These are phyloP conservation scores for Zygosaccharomyces pseudorouxii DNA, from an alignment of 805 yeast species.

Conservation along the genomic window DNA sequence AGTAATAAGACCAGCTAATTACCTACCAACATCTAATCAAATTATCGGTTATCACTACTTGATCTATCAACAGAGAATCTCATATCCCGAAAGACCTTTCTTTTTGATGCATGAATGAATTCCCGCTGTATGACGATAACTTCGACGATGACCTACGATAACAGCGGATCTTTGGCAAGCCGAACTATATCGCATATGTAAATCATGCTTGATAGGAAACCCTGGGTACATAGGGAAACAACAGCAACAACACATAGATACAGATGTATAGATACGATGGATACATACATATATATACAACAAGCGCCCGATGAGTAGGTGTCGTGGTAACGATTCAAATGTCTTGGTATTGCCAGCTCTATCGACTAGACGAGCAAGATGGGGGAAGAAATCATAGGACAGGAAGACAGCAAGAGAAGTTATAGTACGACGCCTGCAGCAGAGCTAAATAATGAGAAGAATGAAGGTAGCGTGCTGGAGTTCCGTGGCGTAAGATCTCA, in stretches of 20 bases:
- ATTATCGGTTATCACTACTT: no score
- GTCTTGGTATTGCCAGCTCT: no score
- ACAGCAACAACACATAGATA: neutral
- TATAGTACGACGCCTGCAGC: neutral
- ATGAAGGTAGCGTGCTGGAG: constrained; percentile 4
- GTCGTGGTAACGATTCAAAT: no score
- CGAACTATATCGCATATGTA: neutral
- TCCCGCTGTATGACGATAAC: no score
- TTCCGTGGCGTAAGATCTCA: constrained; percentile 8
- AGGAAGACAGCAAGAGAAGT: neutral
- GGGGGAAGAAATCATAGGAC: neutral
- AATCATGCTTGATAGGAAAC: neutral
- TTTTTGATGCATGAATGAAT: no score
- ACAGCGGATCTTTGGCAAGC: neutral
- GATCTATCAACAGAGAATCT: no score
- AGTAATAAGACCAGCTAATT: no score
- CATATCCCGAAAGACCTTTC: no score
- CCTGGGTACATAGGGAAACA: neutral
- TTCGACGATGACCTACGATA: neutral
- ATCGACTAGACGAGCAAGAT: neutral
- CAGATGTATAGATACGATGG: neutral
- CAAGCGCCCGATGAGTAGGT: neutral
- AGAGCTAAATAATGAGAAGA: neutral
- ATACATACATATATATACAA: neutral
- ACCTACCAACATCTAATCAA: no score